Conservation (phyloP, 306 rosid species). For the Vachellia pachyceras region DNA sequence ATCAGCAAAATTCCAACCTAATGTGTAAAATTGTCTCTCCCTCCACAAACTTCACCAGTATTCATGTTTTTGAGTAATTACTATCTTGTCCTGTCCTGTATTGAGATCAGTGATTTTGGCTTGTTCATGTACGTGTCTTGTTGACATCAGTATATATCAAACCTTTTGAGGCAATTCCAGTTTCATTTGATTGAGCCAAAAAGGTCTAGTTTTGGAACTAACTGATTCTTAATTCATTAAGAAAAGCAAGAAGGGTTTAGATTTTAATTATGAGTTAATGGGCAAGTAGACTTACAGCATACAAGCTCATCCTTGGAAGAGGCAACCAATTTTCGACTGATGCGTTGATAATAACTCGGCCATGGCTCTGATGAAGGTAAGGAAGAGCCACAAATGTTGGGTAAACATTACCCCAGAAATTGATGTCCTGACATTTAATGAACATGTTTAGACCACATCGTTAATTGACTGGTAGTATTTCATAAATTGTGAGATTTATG, state of each 20-base stretch:
- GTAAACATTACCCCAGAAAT: constrained; percentile 91
- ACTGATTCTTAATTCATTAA: neutral
- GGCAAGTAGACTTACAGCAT: constrained; percentile 61
- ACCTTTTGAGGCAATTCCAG: neutral
- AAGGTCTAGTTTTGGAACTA: neutral
- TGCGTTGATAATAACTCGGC: constrained; percentile 76
- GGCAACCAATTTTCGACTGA: constrained; percentile 88
- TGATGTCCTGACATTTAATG: constrained; percentile 61
- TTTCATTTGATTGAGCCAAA: neutral
- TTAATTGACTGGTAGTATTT: neutral
- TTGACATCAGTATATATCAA: neutral
- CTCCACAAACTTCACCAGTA: neutral
- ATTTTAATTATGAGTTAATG: neutral
- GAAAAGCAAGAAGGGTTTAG: constrained; percentile 13
- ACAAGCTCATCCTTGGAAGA: constrained; percentile 87
- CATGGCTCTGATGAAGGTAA: constrained; percentile 69
- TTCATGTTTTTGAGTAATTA: neutral
- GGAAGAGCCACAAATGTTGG: constrained; percentile 88
- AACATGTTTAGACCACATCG: neutral
- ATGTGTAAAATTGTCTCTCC: neutral
- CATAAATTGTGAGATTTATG: neutral
- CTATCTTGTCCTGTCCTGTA: neutral
- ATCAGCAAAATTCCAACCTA: neutral
- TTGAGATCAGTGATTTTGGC: neutral
- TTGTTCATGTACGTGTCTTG: neutral